phyloP scores from a whole-genome alignment of 1,284 basidiomycete species.

The Ganoderma sinense region DNA sequence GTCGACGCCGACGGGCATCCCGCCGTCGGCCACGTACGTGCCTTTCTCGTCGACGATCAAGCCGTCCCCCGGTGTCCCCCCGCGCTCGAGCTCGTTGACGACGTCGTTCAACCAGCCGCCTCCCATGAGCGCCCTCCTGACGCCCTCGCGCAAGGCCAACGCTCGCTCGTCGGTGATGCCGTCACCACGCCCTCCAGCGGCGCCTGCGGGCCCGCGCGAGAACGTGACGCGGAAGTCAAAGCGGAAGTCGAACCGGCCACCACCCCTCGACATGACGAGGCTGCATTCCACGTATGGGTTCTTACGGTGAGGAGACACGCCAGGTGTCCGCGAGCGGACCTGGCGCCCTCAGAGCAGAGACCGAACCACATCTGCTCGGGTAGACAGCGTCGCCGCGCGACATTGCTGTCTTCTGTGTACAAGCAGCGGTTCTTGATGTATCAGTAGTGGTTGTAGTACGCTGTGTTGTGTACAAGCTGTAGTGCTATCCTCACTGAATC shows the following conservation, averaged over 20 bases:
- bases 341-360: not conserved
- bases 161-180: conserved; percentile 11
- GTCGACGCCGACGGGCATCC: conserved; percentile 29
- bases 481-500: conserved; percentile 6
- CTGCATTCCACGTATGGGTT: conserved; percentile 29
- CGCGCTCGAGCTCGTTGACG: conserved; percentile 28
- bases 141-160: conserved; percentile 21
- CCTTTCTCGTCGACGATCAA: conserved; percentile 32
- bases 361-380: conserved; percentile 2
- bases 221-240: conserved; percentile 20
- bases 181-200: conserved; percentile 18
- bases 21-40: conserved; percentile 28
- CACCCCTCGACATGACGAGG: conserved; percentile 31
- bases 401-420: conserved; percentile 12
- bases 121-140: conserved; percentile 23
- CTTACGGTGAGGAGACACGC: conserved; percentile 21
- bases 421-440: conserved; percentile 23
- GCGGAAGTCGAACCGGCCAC: conserved; percentile 28
- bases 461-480: conserved; percentile 13
- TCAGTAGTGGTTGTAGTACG: conserved; percentile 13
- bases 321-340: conserved; percentile 21
- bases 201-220: conserved; percentile 5
- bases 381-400: conserved; percentile 27
- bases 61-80: conserved; percentile 25
- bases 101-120: conserved; percentile 25